Percentiles rank a stretch among this genome's conserved stretches.
phyloP scores from a whole-genome alignment of 768 basidiomycete genomes.

The Kwoniella europaea region DNA sequence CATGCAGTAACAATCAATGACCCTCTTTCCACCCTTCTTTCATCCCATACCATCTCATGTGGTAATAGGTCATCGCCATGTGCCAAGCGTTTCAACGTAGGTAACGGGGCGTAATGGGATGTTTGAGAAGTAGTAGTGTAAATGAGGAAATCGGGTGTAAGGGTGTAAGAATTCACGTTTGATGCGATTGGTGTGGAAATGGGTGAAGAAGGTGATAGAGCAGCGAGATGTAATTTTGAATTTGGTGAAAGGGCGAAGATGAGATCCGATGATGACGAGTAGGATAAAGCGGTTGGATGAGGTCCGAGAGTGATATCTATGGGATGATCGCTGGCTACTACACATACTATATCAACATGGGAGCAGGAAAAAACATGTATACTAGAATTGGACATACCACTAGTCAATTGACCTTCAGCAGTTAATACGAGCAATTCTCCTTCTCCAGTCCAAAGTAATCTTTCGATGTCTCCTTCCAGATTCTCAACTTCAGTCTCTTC shows the following conservation, averaged over 20 bases:
- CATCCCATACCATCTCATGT: slow-evolving; percentile 65
- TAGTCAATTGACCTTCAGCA: slow-evolving; percentile 17
- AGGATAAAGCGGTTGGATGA: slow-evolving; percentile 32
- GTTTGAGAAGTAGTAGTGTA: slow-evolving; percentile 85
- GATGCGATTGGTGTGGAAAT: slow-evolving; percentile 45
- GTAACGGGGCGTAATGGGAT: slow-evolving; percentile 72
- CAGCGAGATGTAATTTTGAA: slow-evolving; percentile 67
- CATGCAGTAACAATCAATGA: slow-evolving; percentile 85
- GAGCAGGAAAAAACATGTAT: too few species aligned
- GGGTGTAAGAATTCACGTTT: slow-evolving; percentile 68
- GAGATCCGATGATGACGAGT: slow-evolving; percentile 47
- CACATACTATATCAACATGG: not conserved
- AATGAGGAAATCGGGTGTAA: slow-evolving; percentile 74
- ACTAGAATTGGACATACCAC: slow-evolving; percentile 7
- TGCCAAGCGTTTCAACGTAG: slow-evolving; percentile 35
- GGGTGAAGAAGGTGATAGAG: slow-evolving; percentile 17
- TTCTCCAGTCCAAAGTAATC: slow-evolving; percentile 25
- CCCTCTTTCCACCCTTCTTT: slow-evolving; percentile 84
- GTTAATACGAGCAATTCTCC: slow-evolving; percentile 33
- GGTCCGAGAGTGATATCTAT: slow-evolving; percentile 34
- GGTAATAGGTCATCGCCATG: slow-evolving; percentile 44
- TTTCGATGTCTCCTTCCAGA: slow-evolving; percentile 20
- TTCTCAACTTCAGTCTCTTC: slow-evolving; percentile 7
- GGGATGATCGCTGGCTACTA: slow-evolving; percentile 26
- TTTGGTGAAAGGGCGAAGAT: slow-evolving; percentile 69